Evolutionary conservation across 2,329 filamentous ascomycete genomes (phyloP), one percentile per base, ranked within the genome.

Genomic region (Hypoxylon sp.): DNA sequence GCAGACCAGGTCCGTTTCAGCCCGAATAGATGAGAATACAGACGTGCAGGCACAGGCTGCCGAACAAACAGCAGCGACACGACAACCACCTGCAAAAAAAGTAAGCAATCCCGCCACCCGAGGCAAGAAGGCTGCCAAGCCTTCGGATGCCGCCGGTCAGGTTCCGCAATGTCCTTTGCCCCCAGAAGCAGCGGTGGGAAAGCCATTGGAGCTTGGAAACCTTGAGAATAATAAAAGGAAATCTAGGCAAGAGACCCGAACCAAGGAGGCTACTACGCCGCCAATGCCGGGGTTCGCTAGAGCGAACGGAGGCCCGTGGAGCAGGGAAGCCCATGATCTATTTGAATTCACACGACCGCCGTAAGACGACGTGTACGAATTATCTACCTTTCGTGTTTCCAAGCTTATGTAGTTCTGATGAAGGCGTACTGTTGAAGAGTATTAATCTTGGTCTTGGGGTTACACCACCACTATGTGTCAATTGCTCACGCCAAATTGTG

Each of bases 271-370:
- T 33, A 32, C 51, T 32, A 50, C 26, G 42, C 56, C 66, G 68
- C 64, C 64, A n/a, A 73, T 83, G 61, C 79, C 81, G 8, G 80
- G 80, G 1, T 84, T 85, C 60, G 77, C 77, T 1, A 83, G 80
- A 71, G 83, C 81, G 2, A 86, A 85, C 69, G 80, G 85, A 14
- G 89, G 89, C 2, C 86, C 90, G 0, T 92, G 90, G 90, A 91
- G 88, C 70, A 84, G 82, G 22, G 89, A 92, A 73, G 89, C 90
- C 0, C 82, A 86, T 68, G 90, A 92, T 74, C 73, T 92, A 48
- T 85, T 92, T 66, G 87, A 86, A 36, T 85, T 80, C 72, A 87
- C 83, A 72, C 81, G 86, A 49, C 89, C 89, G 75, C 14, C 75
- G 40, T 72, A 65, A 61, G 18, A 44, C 18, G 18, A 44, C 18